Evolutionary conservation across 495 filamentous ascomycete species (phyloP).

Genomic region (Articulospora tetracladia): DNA sequence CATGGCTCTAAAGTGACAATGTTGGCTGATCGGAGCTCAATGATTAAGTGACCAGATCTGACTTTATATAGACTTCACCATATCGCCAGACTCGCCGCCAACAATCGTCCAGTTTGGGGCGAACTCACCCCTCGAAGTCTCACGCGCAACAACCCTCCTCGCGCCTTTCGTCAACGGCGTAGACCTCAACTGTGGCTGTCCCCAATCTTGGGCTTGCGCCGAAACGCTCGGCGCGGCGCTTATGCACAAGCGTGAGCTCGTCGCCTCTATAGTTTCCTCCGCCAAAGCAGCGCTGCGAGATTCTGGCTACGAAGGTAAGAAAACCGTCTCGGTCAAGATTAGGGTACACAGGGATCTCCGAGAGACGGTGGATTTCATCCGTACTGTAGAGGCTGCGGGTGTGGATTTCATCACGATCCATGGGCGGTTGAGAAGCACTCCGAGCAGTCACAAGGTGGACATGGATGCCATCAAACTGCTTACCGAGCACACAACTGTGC

Average conservation of each 20-base stretch:
- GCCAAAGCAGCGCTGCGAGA: constrained; percentile 25
- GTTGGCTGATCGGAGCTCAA: background rate
- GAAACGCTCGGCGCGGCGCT: constrained; percentile 58
- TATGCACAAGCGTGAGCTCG: constrained; percentile 55
- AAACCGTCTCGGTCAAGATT: constrained; percentile 61
- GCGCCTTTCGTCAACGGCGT: constrained; percentile 57
- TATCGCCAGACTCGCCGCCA: constrained; percentile 34
- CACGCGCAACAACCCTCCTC: constrained; percentile 54
- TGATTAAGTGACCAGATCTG: constrained; percentile 31
- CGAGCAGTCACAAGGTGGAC: constrained; percentile 52
- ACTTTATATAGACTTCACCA: constrained; percentile 39
- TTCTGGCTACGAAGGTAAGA: constrained; percentile 22
- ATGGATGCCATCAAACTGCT: constrained; percentile 54
- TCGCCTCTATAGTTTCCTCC: constrained; percentile 53
- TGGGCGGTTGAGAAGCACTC: constrained; percentile 51
- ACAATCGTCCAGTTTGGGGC: constrained; percentile 63
- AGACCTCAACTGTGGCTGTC: constrained; percentile 67
- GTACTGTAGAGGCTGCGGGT: constrained; percentile 34
- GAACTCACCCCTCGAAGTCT: constrained; percentile 51
- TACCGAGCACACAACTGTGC: constrained; percentile 43
- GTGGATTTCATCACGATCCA: constrained; percentile 64
- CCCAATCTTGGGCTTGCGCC: constrained; percentile 64
- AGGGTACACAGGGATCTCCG: constrained; percentile 56
- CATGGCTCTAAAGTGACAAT: background rate
- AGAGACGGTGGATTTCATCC: constrained; percentile 39